These are phyloP conservation scores for Verticillium dahliae DNA, from an alignment of 2,329 filamentous ascomycete species.

Conservation along the genomic window DNA sequence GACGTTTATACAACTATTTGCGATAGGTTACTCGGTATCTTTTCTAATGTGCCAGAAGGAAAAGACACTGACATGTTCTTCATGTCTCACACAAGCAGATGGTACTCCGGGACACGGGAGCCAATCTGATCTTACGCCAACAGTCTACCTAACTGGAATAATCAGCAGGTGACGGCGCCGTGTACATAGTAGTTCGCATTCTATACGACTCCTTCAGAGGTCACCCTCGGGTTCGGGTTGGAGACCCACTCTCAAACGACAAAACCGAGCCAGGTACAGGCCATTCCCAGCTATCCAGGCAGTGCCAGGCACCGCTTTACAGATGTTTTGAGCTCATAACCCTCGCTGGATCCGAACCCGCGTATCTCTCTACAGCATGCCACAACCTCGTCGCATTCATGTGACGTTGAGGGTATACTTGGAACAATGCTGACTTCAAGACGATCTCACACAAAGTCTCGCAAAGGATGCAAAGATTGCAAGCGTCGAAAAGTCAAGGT, in stretches of 20 bases:
- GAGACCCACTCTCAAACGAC: background rate
- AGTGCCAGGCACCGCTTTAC: background rate
- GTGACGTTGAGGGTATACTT: constrained; percentile 12
- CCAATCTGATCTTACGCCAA: too few species aligned
- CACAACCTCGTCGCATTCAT: background rate
- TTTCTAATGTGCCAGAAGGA: too few species aligned
- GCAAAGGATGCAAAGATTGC: constrained; percentile 22
- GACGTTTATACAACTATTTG: too few species aligned
- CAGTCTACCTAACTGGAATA: too few species aligned
- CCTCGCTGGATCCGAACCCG: constrained; percentile 1
- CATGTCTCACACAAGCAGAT: too few species aligned
- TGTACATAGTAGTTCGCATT: background rate
- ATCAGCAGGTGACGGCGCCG: too few species aligned
- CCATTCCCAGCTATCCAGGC: background rate
- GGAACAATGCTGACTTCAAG: background rate
- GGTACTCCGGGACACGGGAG: too few species aligned
- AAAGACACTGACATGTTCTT: too few species aligned
- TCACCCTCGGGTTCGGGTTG: background rate
- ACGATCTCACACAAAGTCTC: constrained; percentile 22
- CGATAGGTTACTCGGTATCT: too few species aligned
- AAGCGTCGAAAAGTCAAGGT: constrained; percentile 26
- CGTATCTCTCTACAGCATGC: background rate
- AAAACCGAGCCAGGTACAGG: background rate
- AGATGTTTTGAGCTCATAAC: background rate
- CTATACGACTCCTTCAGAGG: background rate